phyloP scores from a whole-genome alignment of 2,329 filamentous ascomycete genomes.

The Cladophialophora yegresii region DNA sequence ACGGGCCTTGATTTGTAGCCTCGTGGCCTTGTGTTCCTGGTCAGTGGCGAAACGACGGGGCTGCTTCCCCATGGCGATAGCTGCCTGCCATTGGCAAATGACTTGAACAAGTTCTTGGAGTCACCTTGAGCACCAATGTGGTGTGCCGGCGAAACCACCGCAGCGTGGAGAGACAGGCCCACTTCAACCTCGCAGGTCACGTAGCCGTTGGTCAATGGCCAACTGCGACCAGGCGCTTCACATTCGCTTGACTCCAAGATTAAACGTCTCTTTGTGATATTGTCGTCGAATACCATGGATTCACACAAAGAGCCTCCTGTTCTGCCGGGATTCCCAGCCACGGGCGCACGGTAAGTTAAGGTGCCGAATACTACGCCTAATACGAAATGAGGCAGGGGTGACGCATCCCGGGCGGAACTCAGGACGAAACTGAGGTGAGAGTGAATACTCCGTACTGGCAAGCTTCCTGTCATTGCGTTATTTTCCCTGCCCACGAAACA shows the following conservation, averaged over 20 bases:
- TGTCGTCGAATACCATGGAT: background rate
- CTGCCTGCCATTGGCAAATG: background rate
- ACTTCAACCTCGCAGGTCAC: background rate
- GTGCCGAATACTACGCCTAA: background rate
- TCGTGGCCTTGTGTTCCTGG: background rate
- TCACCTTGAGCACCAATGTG: background rate
- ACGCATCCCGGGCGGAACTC: background rate
- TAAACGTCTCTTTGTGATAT: background rate
- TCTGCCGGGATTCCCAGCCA: background rate
- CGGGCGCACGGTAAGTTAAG: background rate
- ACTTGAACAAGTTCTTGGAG: background rate
- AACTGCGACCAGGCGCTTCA: slow-evolving; percentile 3
- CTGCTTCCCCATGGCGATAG: background rate
- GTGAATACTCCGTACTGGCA: background rate
- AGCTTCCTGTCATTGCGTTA: background rate
- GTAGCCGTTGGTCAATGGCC: background rate
- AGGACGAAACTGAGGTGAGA: background rate
- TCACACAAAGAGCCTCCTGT: background rate
- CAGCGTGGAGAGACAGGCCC: background rate
- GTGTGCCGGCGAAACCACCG: background rate
- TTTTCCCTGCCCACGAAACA: background rate
- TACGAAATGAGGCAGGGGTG: background rate
- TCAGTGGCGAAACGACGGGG: background rate
- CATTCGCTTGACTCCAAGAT: background rate
- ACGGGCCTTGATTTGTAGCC: slow-evolving; percentile 5